Evolutionary conservation across 805 yeast species (phyloP), one percentile per base, ranked within the genome.

Genomic region (Candida nonsorbophila): DNA sequence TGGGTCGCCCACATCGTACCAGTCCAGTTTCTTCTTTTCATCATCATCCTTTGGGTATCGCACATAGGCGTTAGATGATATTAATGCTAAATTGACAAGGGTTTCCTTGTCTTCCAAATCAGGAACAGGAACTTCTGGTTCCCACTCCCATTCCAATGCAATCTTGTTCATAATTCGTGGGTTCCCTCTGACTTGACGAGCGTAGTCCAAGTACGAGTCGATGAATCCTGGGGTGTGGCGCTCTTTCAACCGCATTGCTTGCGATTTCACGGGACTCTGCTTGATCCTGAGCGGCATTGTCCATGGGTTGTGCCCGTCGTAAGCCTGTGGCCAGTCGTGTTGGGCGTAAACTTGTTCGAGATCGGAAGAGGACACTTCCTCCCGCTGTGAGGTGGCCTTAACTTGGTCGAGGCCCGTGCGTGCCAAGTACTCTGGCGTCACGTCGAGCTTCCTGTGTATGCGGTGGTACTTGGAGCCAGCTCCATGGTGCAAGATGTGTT

Each of bases 31-130:
- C 25, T 51, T 46, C 49, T 62, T 62, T 27, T 61, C 66, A 20
- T 62, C 52, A 14, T 62, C 67, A 14, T 77, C 72, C 5, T 58
- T 48, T 3, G 97, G 97, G 17, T 74, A 59, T 25, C 72, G 69
- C 3, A 86, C 94, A 49, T 90, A 92, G 3, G 97, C 97, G 51
- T 92, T 83, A 1, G 95, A 84, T 0, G 95, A 77, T 76, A 90
- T 83, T 30, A 78, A 55, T 0, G 97, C 97, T 23, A 90, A 57
- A 1, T 83, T 60, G 3, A 88, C 62, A 3, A 90, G 51, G 0
- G 96, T 84, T 22, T 75, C 76, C 30, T 71, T 72, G 53, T 88
- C 95, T 1, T 76, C 60, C 6, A 90, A 59, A 42, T 92, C 74
- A 0, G 98, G 98, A 1, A 82, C 70, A 1, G 62, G 29, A 1